Conservation (phyloP, 2,329 filamentous ascomycete genomes). For the Botrytis cinerea region DNA sequence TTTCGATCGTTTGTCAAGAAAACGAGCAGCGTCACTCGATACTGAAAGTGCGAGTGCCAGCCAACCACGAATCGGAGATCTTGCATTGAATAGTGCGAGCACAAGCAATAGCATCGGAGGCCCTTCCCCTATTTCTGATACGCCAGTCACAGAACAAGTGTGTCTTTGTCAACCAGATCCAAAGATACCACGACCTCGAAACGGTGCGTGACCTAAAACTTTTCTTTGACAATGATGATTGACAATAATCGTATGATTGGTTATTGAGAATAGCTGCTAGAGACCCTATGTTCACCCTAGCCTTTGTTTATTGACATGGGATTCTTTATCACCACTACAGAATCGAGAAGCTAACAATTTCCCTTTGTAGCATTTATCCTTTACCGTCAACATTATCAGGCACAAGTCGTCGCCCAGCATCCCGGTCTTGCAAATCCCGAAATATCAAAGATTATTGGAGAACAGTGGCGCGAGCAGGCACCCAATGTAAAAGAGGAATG, state of each 20-base stretch:
- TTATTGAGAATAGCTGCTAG: constrained; percentile 16
- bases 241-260: constrained; percentile 31
- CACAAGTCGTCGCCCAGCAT: constrained; percentile 75
- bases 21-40: constrained; percentile 40
- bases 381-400: constrained; percentile 91
- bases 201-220: constrained; percentile 55
- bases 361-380: constrained; percentile 82
- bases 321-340: constrained; percentile 34
- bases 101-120: constrained; percentile 26
- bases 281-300: constrained; percentile 23
- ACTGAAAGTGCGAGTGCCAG: constrained; percentile 36
- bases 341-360: constrained; percentile 37
- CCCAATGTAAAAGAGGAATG: constrained; percentile 78
- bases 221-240: constrained; percentile 33
- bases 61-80: constrained; percentile 37
- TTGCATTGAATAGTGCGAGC: constrained; percentile 37
- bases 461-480: constrained; percentile 78
- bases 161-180: constrained; percentile 72
- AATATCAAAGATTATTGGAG: constrained; percentile 93
- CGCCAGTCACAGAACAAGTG: constrained; percentile 47
- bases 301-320: constrained; percentile 31
- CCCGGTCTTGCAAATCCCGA: constrained; percentile 93
- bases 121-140: constrained; percentile 30
- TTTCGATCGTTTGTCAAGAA: constrained; percentile 39
- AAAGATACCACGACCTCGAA: constrained; percentile 70